Evolutionary conservation across 169 alveolate species (phyloP).

Genomic region (Eimeria tenella): DNA sequence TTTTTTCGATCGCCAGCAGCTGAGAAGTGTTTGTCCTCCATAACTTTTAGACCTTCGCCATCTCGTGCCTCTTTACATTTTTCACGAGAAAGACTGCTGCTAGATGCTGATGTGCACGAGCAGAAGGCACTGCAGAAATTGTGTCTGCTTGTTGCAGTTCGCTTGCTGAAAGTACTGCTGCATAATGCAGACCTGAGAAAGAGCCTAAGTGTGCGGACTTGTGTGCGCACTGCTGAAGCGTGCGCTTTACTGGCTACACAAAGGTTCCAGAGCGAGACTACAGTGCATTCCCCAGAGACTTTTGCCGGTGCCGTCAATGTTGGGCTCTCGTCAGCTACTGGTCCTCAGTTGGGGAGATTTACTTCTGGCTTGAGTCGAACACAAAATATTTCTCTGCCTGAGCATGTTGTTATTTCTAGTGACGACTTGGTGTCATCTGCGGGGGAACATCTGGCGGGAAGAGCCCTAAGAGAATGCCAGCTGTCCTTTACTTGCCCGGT

Average conservation of each 20-base stretch:
- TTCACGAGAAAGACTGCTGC: too few species aligned
- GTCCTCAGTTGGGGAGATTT: too few species aligned
- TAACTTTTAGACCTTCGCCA: too few species aligned
- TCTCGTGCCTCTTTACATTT: too few species aligned
- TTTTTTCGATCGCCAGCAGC: too few species aligned
- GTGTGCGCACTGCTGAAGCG: constrained; percentile 36
- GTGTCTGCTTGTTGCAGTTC: neutral
- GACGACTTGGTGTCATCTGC: too few species aligned
- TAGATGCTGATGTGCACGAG: neutral
- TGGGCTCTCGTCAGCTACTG: too few species aligned
- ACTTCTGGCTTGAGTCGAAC: too few species aligned
- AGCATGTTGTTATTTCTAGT: too few species aligned
- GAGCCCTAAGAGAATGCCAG: neutral
- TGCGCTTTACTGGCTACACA: constrained; percentile 8
- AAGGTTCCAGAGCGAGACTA: neutral
- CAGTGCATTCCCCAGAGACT: neutral
- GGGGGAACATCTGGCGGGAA: too few species aligned
- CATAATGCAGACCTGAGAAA: neutral
- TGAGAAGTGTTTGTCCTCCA: too few species aligned
- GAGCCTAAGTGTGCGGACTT: neutral
- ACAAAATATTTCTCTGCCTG: too few species aligned
- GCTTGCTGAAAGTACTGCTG: constrained; percentile 7
- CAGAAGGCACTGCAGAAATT: neutral
- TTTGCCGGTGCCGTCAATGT: neutral
- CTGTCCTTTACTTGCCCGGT: neutral